A percentile compares a stretch with the other conserved stretches of the same genome.
Conservation (phyloP, 805 yeast species). For the Metschnikowia hibisci region DNA sequence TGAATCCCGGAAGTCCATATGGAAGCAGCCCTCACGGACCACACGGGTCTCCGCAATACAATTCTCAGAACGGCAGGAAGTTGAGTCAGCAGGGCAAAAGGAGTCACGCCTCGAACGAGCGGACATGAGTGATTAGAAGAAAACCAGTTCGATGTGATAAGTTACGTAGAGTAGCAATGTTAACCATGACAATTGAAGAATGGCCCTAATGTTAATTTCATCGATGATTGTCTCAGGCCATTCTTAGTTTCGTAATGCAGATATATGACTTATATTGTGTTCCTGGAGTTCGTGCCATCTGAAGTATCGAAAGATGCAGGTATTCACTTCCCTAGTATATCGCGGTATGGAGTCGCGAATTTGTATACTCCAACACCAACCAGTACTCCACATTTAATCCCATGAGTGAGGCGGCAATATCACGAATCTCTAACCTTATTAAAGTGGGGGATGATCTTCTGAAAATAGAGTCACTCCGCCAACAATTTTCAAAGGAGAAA, state of each 20-base stretch:
- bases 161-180: too few relatives aligned
- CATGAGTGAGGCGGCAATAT: conserved; percentile 41
- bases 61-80: conserved; percentile 14
- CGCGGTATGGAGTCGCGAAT: not conserved
- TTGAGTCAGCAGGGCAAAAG: conserved; percentile 13
- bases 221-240: too few relatives aligned
- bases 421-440: conserved; percentile 37
- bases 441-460: conserved; percentile 51
- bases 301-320: too few relatives aligned
- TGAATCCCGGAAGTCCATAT: conserved; percentile 16
- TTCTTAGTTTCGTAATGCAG: too few relatives aligned
- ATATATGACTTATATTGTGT: too few relatives aligned
- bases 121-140: not conserved
- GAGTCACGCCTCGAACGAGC: conserved; percentile 1
- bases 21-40: conserved; percentile 8
- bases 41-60: not conserved
- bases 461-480: conserved; percentile 49
- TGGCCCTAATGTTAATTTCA: too few relatives aligned
- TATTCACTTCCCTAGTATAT: too few relatives aligned
- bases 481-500: conserved; percentile 64
- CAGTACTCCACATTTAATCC: not conserved
- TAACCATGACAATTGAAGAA: too few relatives aligned
- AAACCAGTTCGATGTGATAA: too few relatives aligned
- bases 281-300: too few relatives aligned
- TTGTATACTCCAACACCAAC: not conserved